Evolutionary conservation across 352 stramenopile species (phyloP).

Genomic region (Phytophthora sojae): DNA sequence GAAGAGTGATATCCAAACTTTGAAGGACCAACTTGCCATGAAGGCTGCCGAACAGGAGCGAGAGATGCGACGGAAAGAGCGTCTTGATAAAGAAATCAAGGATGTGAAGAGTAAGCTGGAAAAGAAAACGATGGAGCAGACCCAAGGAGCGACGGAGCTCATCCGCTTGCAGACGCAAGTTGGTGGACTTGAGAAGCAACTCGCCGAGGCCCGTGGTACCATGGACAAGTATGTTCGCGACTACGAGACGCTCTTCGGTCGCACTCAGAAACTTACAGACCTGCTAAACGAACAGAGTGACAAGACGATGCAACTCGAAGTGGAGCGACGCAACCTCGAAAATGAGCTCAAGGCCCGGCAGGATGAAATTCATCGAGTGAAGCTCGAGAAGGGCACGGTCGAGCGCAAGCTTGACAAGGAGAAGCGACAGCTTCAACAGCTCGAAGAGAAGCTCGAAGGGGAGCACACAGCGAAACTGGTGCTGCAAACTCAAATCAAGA

Average conservation of each 20-base stretch:
- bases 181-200: constrained; percentile 89
- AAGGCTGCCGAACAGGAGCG: constrained; percentile 89
- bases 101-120: constrained; percentile 91
- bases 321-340: constrained; percentile 81
- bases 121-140: constrained; percentile 77
- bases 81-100: constrained; percentile 94
- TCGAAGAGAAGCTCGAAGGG: constrained; percentile 92
- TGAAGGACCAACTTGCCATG: constrained; percentile 89
- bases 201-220: constrained; percentile 71
- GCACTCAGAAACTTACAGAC: constrained; percentile 93
- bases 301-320: constrained; percentile 85
- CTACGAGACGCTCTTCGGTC: constrained; percentile 92
- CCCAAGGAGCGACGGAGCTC: constrained; percentile 56
- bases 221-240: constrained; percentile 95
- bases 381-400: constrained; percentile 90
- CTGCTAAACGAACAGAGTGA: constrained; percentile 93
- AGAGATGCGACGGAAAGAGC: constrained; percentile 83
- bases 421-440: constrained; percentile 85
- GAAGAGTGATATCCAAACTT: constrained; percentile 80
- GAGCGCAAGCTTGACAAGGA: constrained; percentile 92
- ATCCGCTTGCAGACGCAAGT: constrained; percentile 75
- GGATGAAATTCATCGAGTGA: constrained; percentile 86
- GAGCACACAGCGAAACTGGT: constrained; percentile 89
- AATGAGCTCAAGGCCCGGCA: constrained; percentile 87
- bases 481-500: constrained; percentile 86